phyloP scores from a whole-genome alignment of 495 filamentous ascomycete species.

The Glarea lozoyensis region DNA sequence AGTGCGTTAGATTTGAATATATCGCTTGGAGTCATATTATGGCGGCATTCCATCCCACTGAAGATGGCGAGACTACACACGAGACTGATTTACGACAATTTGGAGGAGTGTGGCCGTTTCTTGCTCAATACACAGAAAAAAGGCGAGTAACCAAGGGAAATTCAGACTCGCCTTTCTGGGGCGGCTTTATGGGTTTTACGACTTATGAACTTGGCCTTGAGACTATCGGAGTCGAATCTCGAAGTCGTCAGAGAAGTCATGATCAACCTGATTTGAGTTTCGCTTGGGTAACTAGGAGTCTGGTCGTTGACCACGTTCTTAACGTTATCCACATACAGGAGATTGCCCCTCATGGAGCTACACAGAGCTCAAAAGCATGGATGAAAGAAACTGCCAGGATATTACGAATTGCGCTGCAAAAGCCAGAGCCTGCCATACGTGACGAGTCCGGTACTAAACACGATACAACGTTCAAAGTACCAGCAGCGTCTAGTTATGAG shows the following conservation, averaged over 20 bases:
- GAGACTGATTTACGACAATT: constrained; percentile 25
- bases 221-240: constrained; percentile 40
- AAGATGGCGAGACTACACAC: constrained; percentile 14
- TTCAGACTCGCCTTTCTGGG: constrained; percentile 59
- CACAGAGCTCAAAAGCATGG: constrained; percentile 20
- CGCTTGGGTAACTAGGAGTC: constrained; percentile 66
- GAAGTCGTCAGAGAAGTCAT: constrained; percentile 23
- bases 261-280: constrained; percentile 63
- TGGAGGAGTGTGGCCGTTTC: constrained; percentile 42
- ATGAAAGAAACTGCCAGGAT: neutral
- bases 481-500: constrained; percentile 49
- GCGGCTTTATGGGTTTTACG: constrained; percentile 83
- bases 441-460: neutral
- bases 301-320: constrained; percentile 67
- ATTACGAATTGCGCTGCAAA: neutral
- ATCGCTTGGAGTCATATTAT: constrained; percentile 32
- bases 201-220: constrained; percentile 79
- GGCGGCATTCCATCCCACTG: constrained; percentile 18
- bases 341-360: constrained; percentile 23
- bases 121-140: constrained; percentile 49
- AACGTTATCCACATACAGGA: constrained; percentile 57
- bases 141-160: constrained; percentile 27
- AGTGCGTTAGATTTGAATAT: constrained; percentile 45
- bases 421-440: neutral
- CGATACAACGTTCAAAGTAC: constrained; percentile 15